These are phyloP conservation scores for Chiua sp. DNA, from an alignment of 1,284 basidiomycete species.

Conservation along the genomic window DNA sequence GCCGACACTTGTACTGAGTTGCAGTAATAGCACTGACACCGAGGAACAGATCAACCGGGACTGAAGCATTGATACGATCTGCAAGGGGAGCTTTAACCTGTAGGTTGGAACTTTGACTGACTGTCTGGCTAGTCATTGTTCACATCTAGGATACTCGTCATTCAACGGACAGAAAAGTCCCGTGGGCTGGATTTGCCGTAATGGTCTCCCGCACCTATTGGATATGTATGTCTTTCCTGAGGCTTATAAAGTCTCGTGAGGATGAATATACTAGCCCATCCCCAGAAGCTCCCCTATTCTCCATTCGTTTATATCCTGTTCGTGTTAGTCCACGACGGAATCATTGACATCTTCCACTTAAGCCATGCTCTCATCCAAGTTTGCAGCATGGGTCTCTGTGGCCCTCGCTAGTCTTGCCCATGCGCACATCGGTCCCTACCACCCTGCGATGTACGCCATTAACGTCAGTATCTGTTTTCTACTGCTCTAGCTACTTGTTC, in stretches of 20 bases:
- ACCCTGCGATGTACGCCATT: neutral
- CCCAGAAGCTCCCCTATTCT: neutral
- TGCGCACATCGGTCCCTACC: constrained; percentile 6
- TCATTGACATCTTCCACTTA: neutral
- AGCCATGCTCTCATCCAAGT: constrained; percentile 5
- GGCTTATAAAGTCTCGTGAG: constrained; percentile 12
- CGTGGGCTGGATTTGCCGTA: no score
- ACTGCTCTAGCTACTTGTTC: neutral
- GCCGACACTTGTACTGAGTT: no score
- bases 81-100: no score
- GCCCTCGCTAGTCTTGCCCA: constrained; percentile 15
- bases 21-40: no score
- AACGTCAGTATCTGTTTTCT: constrained; percentile 9
- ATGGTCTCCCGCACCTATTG: neutral
- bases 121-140: no score
- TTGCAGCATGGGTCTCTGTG: constrained; percentile 10
- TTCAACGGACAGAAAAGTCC: no score
- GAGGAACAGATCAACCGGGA: no score
- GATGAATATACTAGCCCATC: no score
- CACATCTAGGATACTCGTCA: no score
- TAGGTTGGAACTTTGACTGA: no score
- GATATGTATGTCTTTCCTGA: neutral
- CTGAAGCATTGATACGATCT: no score
- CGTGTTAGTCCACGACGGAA: constrained; percentile 12
- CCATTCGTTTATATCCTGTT: constrained; percentile 1